phyloP scores from a whole-genome alignment of 139 green algal species.

The Eudorina sp. region DNA sequence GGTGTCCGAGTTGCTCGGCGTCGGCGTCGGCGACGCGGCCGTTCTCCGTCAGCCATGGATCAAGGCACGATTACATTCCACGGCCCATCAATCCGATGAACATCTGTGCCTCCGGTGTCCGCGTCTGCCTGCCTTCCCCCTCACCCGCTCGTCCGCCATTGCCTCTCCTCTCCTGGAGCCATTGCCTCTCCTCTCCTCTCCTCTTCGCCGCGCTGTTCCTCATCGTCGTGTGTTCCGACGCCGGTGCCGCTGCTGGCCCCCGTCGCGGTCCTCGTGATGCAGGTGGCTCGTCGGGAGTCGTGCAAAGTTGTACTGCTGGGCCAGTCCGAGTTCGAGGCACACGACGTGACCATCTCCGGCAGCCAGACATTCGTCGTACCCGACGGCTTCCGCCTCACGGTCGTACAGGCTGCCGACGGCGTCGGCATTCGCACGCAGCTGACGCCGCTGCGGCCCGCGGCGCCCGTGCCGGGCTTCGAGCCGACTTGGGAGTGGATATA shows the following conservation, averaged over 20 bases:
- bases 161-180: too few relatives aligned
- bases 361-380: conserved; percentile 85
- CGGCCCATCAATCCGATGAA: too few relatives aligned
- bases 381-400: conserved; percentile 82
- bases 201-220: too few relatives aligned
- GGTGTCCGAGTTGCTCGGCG: too few relatives aligned
- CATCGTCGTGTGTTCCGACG: too few relatives aligned
- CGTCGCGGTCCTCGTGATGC: background rate
- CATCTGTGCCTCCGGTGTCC: too few relatives aligned
- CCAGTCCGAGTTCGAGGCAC: conserved; percentile 92
- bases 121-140: too few relatives aligned
- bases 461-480: background rate
- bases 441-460: conserved; percentile 2
- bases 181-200: too few relatives aligned
- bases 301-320: conserved; percentile 85
- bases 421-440: background rate
- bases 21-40: too few relatives aligned
- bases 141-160: too few relatives aligned
- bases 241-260: background rate
- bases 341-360: conserved; percentile 65
- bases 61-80: too few relatives aligned
- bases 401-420: conserved; percentile 56
- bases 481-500: conserved; percentile 46
- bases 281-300: conserved; percentile 76
- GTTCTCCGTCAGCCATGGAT: too few relatives aligned